Percentiles rank a stretch among this genome's conserved stretches.
Conservation (phyloP, 1,139 yeast species). For the Yamadazyma jaroonii region DNA sequence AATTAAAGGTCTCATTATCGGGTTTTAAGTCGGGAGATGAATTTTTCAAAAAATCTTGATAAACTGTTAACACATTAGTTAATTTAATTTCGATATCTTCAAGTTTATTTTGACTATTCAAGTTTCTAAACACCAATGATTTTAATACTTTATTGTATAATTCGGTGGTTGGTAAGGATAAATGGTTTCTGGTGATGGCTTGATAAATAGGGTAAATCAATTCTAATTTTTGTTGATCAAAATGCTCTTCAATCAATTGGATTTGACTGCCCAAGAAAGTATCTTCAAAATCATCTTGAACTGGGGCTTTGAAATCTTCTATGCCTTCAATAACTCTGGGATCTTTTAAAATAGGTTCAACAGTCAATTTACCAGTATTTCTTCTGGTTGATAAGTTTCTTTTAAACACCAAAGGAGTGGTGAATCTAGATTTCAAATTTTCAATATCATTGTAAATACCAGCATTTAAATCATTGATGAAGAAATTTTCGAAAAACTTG, state of each 20-base stretch:
- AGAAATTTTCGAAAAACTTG: conserved; percentile 18
- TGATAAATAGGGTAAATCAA: conserved; percentile 44
- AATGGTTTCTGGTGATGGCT: conserved; percentile 36
- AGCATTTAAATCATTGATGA: conserved; percentile 29
- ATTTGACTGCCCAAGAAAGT: conserved; percentile 4
- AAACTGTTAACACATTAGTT: conserved; percentile 61
- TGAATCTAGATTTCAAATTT: conserved; percentile 20
- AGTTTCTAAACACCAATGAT: conserved; percentile 30
- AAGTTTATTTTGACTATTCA: conserved; percentile 23
- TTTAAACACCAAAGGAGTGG: conserved; percentile 7
- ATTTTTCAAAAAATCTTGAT: conserved; percentile 54
- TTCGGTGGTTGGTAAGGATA: conserved; percentile 29
- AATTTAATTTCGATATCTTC: conserved; percentile 38
- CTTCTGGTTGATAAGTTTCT: conserved; percentile 9
- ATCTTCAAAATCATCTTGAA: background rate
- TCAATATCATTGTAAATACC: conserved; percentile 25
- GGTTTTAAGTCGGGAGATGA: conserved; percentile 43
- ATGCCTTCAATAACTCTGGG: background rate
- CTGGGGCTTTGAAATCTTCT: background rate
- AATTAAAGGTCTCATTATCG: conserved; percentile 47
- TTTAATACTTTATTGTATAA: conserved; percentile 36
- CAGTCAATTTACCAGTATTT: background rate
- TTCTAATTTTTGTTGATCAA: conserved; percentile 23
- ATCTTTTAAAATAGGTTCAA: background rate
- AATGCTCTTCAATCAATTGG: conserved; percentile 2